Base-by-base conservation (phyloP, 192 early-diverging fungal genomes). In the Coemansia sp. region DNA sequence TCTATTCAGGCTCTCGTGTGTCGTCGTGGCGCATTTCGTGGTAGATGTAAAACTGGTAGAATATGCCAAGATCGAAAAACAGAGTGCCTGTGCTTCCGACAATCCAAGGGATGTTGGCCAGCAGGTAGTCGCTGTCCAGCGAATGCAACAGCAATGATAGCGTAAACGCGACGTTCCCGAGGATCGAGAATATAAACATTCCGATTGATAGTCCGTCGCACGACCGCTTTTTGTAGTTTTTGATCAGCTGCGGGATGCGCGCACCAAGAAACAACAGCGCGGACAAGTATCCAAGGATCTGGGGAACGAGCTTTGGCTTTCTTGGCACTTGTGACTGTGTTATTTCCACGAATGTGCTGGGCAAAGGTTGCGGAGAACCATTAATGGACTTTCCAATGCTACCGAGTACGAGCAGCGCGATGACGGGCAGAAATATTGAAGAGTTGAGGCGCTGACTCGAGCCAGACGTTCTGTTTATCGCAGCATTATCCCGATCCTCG, bases 161-260 rank as follows among this genome's bases (percentile, higher is more conserved):
- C 45, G 56, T 65, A 43, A 73, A 83, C 19, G 66, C 52, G 0
- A 84, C 42, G 63, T 93, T 93, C 9, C 90, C 92, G 54, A 92
- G 61, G 15, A 89, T 85, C 20, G 85, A 82, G 71, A 89, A 90
- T 11, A 84, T 63, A 13, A 45, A 45, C 42, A 45, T 45, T 5
- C 55, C 55, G 10, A 90, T 58, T 9, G 87, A 87, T 29, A 93
- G 80, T 2, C 92, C 92, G 53, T 91, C 89, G 32, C 86, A 87
- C 5, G 83, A 86, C 67, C 85, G 82, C 33, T 84, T 80, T 45
- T 69, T 66, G 63, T 76, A 85, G 74, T 93, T 93, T 70, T 89
- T 86, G 54, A 88, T 71, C 17, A 93, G 87, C 66, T 93, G 92
- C 7, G 92, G 92, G 40, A 92, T 75, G 25, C 92, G 85, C 1